Evolutionary conservation across 192 early-diverging fungal species (phyloP).

Genomic region (Backusella luteola): DNA sequence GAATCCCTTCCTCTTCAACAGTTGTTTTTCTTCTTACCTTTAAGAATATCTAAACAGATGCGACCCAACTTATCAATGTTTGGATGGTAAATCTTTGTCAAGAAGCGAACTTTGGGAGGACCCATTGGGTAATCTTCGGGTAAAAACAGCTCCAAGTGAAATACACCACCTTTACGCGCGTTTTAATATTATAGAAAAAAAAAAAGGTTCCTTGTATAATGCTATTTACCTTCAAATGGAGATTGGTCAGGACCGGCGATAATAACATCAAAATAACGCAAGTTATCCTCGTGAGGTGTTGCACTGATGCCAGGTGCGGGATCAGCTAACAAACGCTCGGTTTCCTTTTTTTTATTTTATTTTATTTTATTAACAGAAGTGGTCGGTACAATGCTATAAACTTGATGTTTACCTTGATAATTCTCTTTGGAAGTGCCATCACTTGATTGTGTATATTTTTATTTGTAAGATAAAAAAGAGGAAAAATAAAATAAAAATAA

Average conservation of each 20-base stretch:
- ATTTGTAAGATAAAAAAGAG: not conserved
- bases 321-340: constrained; percentile 89
- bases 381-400: not conserved
- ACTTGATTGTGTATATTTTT: not conserved
- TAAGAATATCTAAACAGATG: constrained; percentile 97
- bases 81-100: constrained; percentile 98
- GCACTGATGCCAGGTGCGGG: constrained; percentile 94
- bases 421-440: constrained; percentile 53
- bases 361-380: not conserved
- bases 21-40: constrained; percentile 52
- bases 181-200: too few species aligned
- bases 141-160: constrained; percentile 94
- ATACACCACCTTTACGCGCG: constrained; percentile 71
- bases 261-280: constrained; percentile 96
- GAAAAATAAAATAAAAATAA: not conserved
- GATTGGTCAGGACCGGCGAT: constrained; percentile 89
- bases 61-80: constrained; percentile 99
- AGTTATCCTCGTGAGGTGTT: constrained; percentile 86
- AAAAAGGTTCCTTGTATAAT: too few species aligned
- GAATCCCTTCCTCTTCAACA: not conserved
- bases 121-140: constrained; percentile 99
- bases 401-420: constrained; percentile 46
- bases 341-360: constrained; percentile 68
- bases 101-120: constrained; percentile 95
- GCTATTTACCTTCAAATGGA: constrained; percentile 86